Percentiles rank a stretch among this genome's conserved stretches.
phyloP scores from a whole-genome alignment of 495 filamentous ascomycete species.

The Aspergillus conjunctus region DNA sequence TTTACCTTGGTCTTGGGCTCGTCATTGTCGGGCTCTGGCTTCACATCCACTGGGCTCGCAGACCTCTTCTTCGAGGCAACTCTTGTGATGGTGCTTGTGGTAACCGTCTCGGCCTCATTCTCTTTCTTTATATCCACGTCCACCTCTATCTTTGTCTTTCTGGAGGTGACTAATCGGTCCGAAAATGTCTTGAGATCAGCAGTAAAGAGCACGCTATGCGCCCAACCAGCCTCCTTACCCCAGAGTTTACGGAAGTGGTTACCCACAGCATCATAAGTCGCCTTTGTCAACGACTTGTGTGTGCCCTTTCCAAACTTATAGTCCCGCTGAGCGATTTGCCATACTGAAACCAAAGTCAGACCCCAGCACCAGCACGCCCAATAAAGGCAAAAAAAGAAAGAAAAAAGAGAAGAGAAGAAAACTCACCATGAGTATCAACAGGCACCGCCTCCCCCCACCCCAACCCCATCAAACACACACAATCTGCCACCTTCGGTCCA shows the following conservation, averaged over 20 bases:
- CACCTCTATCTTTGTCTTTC: conserved; percentile 43
- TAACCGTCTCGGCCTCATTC: conserved; percentile 23
- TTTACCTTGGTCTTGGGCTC: conserved; percentile 22
- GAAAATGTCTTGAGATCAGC: conserved; percentile 88
- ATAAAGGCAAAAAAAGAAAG: not conserved
- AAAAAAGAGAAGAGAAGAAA: conserved; percentile 7
- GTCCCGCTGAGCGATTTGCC: conserved; percentile 96
- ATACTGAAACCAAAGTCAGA: conserved; percentile 56
- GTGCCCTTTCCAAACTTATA: conserved; percentile 89
- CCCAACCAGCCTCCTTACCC: conserved; percentile 96
- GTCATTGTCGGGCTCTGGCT: conserved; percentile 30
- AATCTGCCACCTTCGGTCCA: conserved; percentile 95
- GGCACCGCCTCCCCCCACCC: conserved; percentile 97
- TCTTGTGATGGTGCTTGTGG: conserved; percentile 31
- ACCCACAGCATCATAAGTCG: conserved; percentile 85
- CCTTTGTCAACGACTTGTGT: conserved; percentile 82
- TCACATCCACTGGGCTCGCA: conserved; percentile 27
- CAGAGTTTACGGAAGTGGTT: conserved; percentile 88
- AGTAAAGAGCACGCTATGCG: conserved; percentile 94
- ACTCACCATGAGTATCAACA: conserved; percentile 86
- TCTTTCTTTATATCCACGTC: conserved; percentile 33
- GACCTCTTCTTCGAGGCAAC: conserved; percentile 35
- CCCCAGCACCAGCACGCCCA: not conserved
- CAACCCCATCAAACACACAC: conserved; percentile 93
- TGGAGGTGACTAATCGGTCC: conserved; percentile 57